Conservation (phyloP, 208 protist species). For the Wallacemonas sp. region DNA sequence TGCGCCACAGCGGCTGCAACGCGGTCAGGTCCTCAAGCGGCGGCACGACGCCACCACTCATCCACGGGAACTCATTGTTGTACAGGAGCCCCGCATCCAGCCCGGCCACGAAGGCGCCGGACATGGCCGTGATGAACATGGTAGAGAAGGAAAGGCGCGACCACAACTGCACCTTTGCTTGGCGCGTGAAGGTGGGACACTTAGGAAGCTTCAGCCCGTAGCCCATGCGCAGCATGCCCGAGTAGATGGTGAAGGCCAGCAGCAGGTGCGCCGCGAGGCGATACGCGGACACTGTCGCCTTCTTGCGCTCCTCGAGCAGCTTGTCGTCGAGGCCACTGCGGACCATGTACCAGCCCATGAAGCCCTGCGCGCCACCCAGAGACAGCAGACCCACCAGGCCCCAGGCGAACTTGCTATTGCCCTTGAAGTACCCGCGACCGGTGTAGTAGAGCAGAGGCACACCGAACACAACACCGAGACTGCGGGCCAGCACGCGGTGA, state of each 20-base stretch:
- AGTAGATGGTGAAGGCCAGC: conserved; percentile 95
- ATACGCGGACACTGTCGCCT: conserved; percentile 84
- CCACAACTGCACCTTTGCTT: conserved; percentile 43
- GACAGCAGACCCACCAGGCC: conserved; percentile 55
- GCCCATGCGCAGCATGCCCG: conserved; percentile 76
- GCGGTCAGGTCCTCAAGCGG: conserved; percentile 64
- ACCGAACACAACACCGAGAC: conserved; percentile 88
- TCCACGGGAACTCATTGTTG: conserved; percentile 89
- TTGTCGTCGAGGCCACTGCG: conserved; percentile 92
- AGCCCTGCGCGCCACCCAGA: conserved; percentile 84
- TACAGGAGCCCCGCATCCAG: conserved; percentile 89
- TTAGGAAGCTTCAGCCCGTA: conserved; percentile 61
- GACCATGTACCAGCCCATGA: conserved; percentile 98
- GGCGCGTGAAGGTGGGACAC: conserved; percentile 35
- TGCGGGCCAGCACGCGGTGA: conserved; percentile 92
- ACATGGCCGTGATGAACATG: conserved; percentile 82
- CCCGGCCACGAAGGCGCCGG: conserved; percentile 90
- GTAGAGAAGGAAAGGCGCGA: conserved; percentile 50
- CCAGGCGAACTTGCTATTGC: conserved; percentile 37
- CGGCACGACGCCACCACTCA: conserved; percentile 81
- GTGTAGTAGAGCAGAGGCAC: conserved; percentile 91
- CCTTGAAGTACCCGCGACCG: conserved; percentile 53
- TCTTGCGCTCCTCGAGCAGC: conserved; percentile 69
- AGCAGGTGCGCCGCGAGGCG: conserved; percentile 93
- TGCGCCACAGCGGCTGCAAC: conserved; percentile 72